Base-by-base conservation (phyloP, 1,284 basidiomycete species). In the Violaceomyces palustris region DNA sequence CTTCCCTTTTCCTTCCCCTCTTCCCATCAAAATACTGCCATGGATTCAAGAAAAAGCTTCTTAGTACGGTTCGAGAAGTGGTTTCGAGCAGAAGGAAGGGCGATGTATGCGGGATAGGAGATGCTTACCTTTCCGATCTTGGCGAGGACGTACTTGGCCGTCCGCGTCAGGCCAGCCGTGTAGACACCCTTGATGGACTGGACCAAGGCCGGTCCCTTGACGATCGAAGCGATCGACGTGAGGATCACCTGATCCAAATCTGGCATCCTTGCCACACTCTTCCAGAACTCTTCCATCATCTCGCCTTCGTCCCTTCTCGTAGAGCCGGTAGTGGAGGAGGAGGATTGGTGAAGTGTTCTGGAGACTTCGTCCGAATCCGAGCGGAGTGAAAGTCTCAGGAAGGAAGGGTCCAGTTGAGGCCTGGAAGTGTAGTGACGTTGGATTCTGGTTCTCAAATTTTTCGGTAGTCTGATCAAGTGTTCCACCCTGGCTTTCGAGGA, bases 141-240 rank as follows among this genome's bases (percentile, higher is more conserved):
- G 14, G 67, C 66, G n/a, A 35, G 41, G 12, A 72, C 45, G 33
- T 73, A 73, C 24, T 52, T 52, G 17, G 59, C 23, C n/a, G 64
- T 67, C 17, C 63, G 48, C 2, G 49, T 53, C 6, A 73, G 42
- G 6, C 70, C 70, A 2, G 70, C 70, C 6, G 70, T 73, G 37
- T 68, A 70, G 26, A 73, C 39, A 8, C 70, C 70, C 39, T 73
- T 73, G 38, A 73, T 33, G 15, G 65, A 69, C 41, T 73, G 70
- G 0, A 46, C 48, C 54, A 59, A 59, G 12, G 69, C 65, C 0
- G 69, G 67, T 3, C 53, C 50, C 14, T 56, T 50, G 29, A 73
- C 70, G 3, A 59, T 73, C 17, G 54, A 21, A 1, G 44, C 49
- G 27, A 73, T 62, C 46, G 53, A 47, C 19, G 47, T 35, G 10